These are phyloP conservation scores for Pelargonium citronellum DNA, from an alignment of 441 rosid species.

Conservation along the genomic window DNA sequence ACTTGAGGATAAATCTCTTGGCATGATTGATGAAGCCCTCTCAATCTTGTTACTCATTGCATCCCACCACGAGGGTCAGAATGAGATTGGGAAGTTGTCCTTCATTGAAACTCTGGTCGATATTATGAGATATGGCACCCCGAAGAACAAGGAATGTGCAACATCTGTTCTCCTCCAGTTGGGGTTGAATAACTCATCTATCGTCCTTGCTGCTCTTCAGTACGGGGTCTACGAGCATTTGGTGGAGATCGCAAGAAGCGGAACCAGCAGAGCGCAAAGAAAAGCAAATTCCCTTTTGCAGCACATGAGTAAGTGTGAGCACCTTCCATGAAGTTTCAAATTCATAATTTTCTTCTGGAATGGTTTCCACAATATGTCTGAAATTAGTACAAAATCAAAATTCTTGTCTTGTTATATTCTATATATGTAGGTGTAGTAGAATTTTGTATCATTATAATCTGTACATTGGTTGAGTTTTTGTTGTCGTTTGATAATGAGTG, in stretches of 20 bases:
- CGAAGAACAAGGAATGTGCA: slow-evolving; percentile 61
- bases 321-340: slow-evolving; percentile 34
- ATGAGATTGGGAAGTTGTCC: slow-evolving; percentile 34
- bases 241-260: slow-evolving; percentile 37
- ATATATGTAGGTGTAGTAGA: too few relatives aligned
- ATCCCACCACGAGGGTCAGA: slow-evolving; percentile 38
- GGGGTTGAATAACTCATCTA: slow-evolving; percentile 41
- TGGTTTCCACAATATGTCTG: too few relatives aligned
- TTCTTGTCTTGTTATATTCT: background rate
- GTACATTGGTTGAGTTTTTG: background rate
- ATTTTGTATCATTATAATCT: background rate
- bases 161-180: slow-evolving; percentile 45
- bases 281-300: slow-evolving; percentile 52
- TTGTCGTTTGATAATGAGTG: too few relatives aligned
- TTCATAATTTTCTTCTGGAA: background rate
- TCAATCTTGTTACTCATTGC: slow-evolving; percentile 47
- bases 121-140: slow-evolving; percentile 43
- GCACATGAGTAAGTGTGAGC: slow-evolving; percentile 56
- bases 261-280: slow-evolving; percentile 56
- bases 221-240: slow-evolving; percentile 48
- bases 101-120: slow-evolving; percentile 42
- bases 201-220: slow-evolving; percentile 47
- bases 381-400: background rate
- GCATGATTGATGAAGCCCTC: slow-evolving; percentile 58
- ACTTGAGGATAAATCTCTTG: slow-evolving; percentile 38